Evolutionary conservation across 2,329 filamentous ascomycete genomes (phyloP), one percentile per base, ranked within the genome.

Genomic region (Colletotrichum aenigma): DNA sequence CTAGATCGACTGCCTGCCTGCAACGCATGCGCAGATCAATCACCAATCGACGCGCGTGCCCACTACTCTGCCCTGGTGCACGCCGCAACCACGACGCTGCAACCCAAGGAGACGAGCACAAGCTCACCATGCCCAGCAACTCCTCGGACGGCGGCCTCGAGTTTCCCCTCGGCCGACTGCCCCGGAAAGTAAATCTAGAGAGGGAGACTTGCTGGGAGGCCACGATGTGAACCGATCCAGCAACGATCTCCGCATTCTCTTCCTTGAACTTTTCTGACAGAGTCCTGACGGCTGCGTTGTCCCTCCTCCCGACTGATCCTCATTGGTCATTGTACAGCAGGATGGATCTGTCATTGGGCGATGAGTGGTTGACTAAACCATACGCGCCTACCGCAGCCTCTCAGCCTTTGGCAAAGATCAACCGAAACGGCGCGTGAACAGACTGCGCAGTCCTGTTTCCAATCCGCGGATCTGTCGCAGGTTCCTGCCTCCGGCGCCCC

Each of bases 381-480:
- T 24, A 55, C 21, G 56, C 43, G 56, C 24, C 58, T 52, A 64
- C 26, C 43, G 64, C 24, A 34, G 34, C 34, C 24, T 73, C 56
- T 69, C 28, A 65, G 30, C 24, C 28, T 62, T 28, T 24, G 34
- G 38, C 30, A 21, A 32, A 65, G 48, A 60, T 69, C 62, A 65
- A 43, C 56, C 74, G 74, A 76, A 76, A 76, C 70, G 21, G 48
- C 12, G 58, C 38, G 69, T 69, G 70, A 66, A 74, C 65, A 70
- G 43, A 68, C 70, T 69, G 58, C 65, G 8, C 62, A 72, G 16
- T 74, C 74, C 74, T 65, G 74, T 76, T 76, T 76, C 74, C 71
- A 74, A 74, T 74, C 16, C 71, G 71, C 60, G 74, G 74, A 76
- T 75, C 71, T 75, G 74, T 76, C 71, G 55, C 74, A 76, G 71